phyloP scores from a whole-genome alignment of 768 basidiomycete species.

The Chalciporus chontae region DNA sequence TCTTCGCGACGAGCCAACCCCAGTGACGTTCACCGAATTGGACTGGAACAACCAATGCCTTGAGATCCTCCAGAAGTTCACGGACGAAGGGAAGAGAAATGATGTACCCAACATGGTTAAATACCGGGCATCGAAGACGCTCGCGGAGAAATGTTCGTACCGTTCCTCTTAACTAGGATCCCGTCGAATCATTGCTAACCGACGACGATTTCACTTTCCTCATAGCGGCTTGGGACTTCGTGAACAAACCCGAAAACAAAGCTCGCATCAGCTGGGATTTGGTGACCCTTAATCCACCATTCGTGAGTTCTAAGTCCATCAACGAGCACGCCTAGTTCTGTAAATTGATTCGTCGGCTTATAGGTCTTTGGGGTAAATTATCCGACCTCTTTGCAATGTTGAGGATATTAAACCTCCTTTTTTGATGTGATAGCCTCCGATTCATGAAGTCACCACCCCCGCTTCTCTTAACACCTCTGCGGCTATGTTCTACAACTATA shows the following conservation, averaged over 20 bases:
- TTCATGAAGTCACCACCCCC: conserved; percentile 38
- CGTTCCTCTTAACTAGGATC: background rate
- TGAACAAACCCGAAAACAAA: conserved; percentile 29
- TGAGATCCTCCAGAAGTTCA: conserved; percentile 40
- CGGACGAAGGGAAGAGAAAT: conserved; percentile 42
- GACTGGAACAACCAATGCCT: conserved; percentile 57
- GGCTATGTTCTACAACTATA: conserved; percentile 30
- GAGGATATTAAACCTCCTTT: background rate
- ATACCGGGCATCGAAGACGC: conserved; percentile 61
- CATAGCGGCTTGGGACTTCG: conserved; percentile 48
- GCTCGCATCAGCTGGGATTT: conserved; percentile 37
- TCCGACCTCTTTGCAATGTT: background rate
- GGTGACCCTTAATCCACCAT: conserved; percentile 38
- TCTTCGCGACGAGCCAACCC: conserved; percentile 24
- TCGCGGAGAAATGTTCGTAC: conserved; percentile 56
- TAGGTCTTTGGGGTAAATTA: conserved; percentile 30
- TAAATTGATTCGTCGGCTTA: background rate
- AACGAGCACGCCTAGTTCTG: background rate
- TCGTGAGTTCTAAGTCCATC: conserved; percentile 19
- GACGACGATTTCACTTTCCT: background rate
- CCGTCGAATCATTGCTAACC: too few species aligned
- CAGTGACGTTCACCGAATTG: conserved; percentile 39
- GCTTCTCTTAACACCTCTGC: conserved; percentile 40
- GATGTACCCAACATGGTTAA: conserved; percentile 35
- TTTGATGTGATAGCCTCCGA: conserved; percentile 32